A percentile compares a stretch with the other conserved stretches of the same genome.
phyloP scores from a whole-genome alignment of 495 filamentous ascomycete species.

The Lophium mytilinum region DNA sequence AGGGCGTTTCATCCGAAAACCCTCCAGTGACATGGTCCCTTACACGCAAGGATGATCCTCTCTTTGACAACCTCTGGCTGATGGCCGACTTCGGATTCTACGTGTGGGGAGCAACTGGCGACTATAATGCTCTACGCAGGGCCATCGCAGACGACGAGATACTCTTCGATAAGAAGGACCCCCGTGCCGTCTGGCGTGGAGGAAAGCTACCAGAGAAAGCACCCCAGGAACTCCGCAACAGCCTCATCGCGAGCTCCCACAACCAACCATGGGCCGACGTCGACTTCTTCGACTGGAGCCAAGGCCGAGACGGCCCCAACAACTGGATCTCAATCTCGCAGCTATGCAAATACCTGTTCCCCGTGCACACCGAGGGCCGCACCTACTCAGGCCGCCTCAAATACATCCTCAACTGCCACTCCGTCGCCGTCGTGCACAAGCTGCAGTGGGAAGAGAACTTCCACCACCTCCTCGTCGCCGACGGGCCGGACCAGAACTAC shows the following conservation, averaged over 20 bases:
- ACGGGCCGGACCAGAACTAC: slow-evolving; percentile 52
- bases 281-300: no score
- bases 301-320: background rate
- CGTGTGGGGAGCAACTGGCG: slow-evolving; percentile 56
- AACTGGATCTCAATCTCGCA: slow-evolving; percentile 39
- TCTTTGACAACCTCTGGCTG: slow-evolving; percentile 50
- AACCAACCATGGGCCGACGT: no score
- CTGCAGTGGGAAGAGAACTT: slow-evolving; percentile 40
- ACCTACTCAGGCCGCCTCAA: slow-evolving; percentile 50
- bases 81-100: slow-evolving; percentile 79
- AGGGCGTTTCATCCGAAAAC: slow-evolving; percentile 29
- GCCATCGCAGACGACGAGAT: slow-evolving; percentile 50
- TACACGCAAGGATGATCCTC: slow-evolving; percentile 30
- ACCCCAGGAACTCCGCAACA: slow-evolving; percentile 41
- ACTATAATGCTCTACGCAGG: slow-evolving; percentile 46
- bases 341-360: slow-evolving; percentile 48
- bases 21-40: slow-evolving; percentile 38
- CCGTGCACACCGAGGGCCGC: slow-evolving; percentile 48
- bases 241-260: slow-evolving; percentile 1
- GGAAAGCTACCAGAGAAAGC: slow-evolving; percentile 47
- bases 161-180: slow-evolving; percentile 35
- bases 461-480: slow-evolving; percentile 34
- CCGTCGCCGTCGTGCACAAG: slow-evolving; percentile 46
- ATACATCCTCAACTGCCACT: slow-evolving; percentile 53
- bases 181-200: slow-evolving; percentile 39